A percentile compares a stretch with the other conserved stretches of the same genome.
phyloP scores from a whole-genome alignment of 2,329 filamentous ascomycete species.

The Diatrype stigma region DNA sequence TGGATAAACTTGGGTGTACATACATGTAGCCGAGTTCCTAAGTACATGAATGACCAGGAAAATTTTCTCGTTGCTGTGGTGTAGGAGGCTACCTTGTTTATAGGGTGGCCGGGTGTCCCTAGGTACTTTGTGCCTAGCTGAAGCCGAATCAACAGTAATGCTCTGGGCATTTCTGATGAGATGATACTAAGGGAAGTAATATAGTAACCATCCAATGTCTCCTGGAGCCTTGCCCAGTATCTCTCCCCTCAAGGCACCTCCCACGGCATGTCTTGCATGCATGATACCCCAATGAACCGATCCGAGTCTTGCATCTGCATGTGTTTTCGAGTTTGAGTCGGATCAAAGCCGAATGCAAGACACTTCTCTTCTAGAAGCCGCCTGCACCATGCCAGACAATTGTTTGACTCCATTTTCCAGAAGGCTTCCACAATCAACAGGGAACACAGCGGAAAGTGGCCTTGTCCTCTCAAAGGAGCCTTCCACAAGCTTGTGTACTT shows the following conservation, averaged over 20 bases:
- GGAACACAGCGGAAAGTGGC: neutral
- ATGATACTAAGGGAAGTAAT: too few relatives aligned
- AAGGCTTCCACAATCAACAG: neutral
- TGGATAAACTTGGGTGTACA: too few relatives aligned
- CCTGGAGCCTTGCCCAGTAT: neutral
- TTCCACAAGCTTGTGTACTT: neutral
- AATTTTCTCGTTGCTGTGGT: neutral
- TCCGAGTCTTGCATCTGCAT: neutral
- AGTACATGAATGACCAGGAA: too few relatives aligned
- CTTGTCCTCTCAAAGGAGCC: neutral
- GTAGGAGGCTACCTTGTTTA: neutral
- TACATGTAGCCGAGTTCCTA: too few relatives aligned
- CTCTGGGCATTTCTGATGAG: neutral
- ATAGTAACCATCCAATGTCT: neutral
- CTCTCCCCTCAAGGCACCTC: slow-evolving; percentile 1
- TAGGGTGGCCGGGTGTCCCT: neutral
- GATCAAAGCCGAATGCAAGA: neutral
- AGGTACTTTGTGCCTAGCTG: neutral
- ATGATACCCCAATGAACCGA: neutral
- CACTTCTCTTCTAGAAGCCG: slow-evolving; percentile 2
- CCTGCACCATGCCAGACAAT: neutral
- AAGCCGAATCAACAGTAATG: neutral
- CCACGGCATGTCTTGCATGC: neutral
- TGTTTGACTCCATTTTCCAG: neutral
- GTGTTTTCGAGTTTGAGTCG: slow-evolving; percentile 2